A percentile compares a stretch with the other conserved stretches of the same genome.
These are phyloP conservation scores for Fusarium sp. DNA, from an alignment of 2,329 filamentous ascomycete species.

Conservation along the genomic window DNA sequence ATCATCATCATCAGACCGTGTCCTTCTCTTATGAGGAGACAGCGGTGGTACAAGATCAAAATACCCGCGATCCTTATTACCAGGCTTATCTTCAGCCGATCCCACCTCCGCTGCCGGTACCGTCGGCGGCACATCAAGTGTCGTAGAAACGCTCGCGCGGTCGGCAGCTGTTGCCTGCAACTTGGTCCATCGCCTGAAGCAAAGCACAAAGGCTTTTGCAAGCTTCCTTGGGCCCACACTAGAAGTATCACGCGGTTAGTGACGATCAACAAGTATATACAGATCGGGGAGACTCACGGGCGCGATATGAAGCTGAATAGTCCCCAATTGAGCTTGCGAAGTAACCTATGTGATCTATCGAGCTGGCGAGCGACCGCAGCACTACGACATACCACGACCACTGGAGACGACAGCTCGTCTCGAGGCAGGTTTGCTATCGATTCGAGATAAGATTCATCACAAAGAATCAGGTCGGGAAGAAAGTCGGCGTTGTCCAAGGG, in stretches of 20 bases:
- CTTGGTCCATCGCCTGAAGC: slow-evolving; percentile 50
- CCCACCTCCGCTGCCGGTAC: neutral
- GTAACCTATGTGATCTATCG: slow-evolving; percentile 39
- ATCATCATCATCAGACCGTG: slow-evolving; percentile 8
- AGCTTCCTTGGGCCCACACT: slow-evolving; percentile 58
- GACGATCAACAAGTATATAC: neutral
- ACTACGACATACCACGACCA: slow-evolving; percentile 54
- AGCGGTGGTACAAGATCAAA: slow-evolving; percentile 10
- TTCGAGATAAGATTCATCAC: slow-evolving; percentile 25
- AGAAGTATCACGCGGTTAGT: neutral
- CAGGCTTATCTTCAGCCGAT: neutral
- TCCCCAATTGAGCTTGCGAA: slow-evolving; percentile 31
- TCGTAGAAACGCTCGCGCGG: slow-evolving; percentile 30
- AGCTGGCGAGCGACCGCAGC: slow-evolving; percentile 49
- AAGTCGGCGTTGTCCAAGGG: neutral
- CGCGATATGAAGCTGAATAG: slow-evolving; percentile 57
- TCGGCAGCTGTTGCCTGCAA: slow-evolving; percentile 19
- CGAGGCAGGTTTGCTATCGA: neutral
- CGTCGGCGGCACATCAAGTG: slow-evolving; percentile 11
- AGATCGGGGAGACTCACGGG: slow-evolving; percentile 50
- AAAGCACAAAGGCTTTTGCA: slow-evolving; percentile 52
- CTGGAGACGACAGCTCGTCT: slow-evolving; percentile 37
- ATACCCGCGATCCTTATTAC: neutral
- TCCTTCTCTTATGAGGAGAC: slow-evolving; percentile 21
- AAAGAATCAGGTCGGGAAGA: slow-evolving; percentile 51